Evolutionary conservation across 805 yeast genomes (phyloP), one percentile per base, ranked within the genome.

Genomic region (Saturnispora dispora): DNA sequence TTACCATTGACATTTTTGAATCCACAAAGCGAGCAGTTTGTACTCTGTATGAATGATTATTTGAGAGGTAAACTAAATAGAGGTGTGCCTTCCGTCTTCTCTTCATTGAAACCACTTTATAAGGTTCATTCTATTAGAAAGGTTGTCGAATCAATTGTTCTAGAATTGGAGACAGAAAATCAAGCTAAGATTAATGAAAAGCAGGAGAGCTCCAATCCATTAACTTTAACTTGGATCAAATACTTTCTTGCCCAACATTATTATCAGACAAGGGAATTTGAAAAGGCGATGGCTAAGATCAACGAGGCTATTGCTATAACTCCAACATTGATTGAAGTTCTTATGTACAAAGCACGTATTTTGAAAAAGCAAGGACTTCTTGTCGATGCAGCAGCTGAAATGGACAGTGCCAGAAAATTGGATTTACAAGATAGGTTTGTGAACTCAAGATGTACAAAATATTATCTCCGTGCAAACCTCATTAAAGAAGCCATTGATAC

Each of bases 401-500:
- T 89, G 77, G 77, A 82, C 53, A 75, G 73, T 50, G 96, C 91
- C 15, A 77, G 96, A 58, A 64, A 72, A 50, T 67, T 85, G 51
- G 96, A 93, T 64, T 74, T 85, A 52, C 96, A 88, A 65, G 99
- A 93, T 67, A 74, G 99, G 57, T 91, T 87, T 64, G 79, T 93
- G 62, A 93, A 93, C 66, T 79, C 96, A 51, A 89, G 88, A 62
- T 75, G 96, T 6, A 85, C 86, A 45, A 88, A 88, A 64, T 93
- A 93, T 62, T 79, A 77, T 48, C 66, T 91, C 54, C 76, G 97
- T 60, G 88, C 93, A 11, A 78, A 86, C 62, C 68, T 78, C 53
- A 71, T 87, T 22, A 85, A 85, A 28, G 78, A 82, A 55, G 97
- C 96, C 1, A 76, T 85, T 48, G 82, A 79, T 48, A 70, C 79